phyloP scores from a whole-genome alignment of 345 rosid species.

The Salix dunnii region DNA sequence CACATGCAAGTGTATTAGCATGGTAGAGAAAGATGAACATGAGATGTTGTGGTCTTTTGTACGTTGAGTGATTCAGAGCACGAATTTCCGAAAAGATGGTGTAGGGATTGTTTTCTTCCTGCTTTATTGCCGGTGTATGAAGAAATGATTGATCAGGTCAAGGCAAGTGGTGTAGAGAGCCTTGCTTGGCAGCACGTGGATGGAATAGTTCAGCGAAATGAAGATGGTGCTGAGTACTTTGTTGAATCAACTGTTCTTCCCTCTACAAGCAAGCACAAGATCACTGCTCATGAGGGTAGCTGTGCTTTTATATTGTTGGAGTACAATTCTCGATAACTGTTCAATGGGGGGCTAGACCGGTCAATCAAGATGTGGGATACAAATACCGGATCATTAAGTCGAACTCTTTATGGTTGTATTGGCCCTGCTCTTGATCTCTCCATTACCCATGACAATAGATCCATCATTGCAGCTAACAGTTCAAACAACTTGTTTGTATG shows the following conservation, averaged over 20 bases:
- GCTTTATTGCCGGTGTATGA: slow-evolving; percentile 38
- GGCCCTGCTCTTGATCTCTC: slow-evolving; percentile 91
- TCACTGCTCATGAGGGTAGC: slow-evolving; percentile 89
- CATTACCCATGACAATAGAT: slow-evolving; percentile 71
- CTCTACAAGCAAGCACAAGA: slow-evolving; percentile 69
- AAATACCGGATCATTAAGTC: slow-evolving; percentile 56
- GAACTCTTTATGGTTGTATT: slow-evolving; percentile 70
- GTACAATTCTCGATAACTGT: slow-evolving; percentile 64
- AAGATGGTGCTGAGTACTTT: slow-evolving; percentile 87
- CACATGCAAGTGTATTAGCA: too few relatives aligned
- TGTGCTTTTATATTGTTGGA: slow-evolving; percentile 83
- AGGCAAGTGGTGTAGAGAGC: slow-evolving; percentile 80
- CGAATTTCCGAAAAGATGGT: too few relatives aligned
- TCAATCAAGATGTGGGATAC: slow-evolving; percentile 91
- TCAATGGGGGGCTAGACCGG: slow-evolving; percentile 86
- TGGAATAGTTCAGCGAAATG: too few relatives aligned
- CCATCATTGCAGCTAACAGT: slow-evolving; percentile 91
- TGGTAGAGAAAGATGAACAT: too few relatives aligned
- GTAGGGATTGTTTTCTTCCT: background rate
- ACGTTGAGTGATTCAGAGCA: too few relatives aligned
- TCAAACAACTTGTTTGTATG: slow-evolving; percentile 78
- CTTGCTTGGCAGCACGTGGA: slow-evolving; percentile 85
- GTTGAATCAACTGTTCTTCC: slow-evolving; percentile 60
- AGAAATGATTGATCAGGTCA: slow-evolving; percentile 80
- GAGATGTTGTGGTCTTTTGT: too few relatives aligned